These are phyloP conservation scores for Cryphonectria parasitica DNA, from an alignment of 2,329 filamentous ascomycete genomes.

Conservation along the genomic window DNA sequence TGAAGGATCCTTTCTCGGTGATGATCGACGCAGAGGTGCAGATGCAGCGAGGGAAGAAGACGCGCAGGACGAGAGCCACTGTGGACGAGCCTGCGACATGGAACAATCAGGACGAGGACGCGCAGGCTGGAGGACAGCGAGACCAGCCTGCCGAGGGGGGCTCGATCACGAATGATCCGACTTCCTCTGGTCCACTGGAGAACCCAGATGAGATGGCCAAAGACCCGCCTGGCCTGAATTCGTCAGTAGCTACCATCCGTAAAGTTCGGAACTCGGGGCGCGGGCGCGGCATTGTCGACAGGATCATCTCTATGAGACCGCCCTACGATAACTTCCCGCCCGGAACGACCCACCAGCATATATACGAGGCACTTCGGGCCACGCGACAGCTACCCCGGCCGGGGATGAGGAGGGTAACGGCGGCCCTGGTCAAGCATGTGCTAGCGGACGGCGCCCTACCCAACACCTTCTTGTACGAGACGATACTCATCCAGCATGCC, in stretches of 20 bases:
- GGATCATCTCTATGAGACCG: constrained; percentile 30
- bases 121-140: not conserved
- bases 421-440: constrained; percentile 58
- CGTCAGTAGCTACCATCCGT: not conserved
- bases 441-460: constrained; percentile 58
- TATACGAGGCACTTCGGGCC: constrained; percentile 54
- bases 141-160: not conserved
- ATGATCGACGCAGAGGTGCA: not conserved
- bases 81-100: not conserved
- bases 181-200: not conserved
- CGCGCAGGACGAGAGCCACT: too few species aligned
- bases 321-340: constrained; percentile 33
- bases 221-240: not conserved
- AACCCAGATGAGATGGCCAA: not conserved
- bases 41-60: not conserved
- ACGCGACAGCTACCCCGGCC: constrained; percentile 38
- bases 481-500: constrained; percentile 73
- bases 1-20: not conserved
- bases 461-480: constrained; percentile 69
- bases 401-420: constrained; percentile 17
- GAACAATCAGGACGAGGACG: not conserved
- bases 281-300: constrained; percentile 12
- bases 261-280: not conserved
- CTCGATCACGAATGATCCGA: not conserved
- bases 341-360: constrained; percentile 38